phyloP scores from a whole-genome alignment of 2,329 filamentous ascomycete species.

The Drechslera avenae region DNA sequence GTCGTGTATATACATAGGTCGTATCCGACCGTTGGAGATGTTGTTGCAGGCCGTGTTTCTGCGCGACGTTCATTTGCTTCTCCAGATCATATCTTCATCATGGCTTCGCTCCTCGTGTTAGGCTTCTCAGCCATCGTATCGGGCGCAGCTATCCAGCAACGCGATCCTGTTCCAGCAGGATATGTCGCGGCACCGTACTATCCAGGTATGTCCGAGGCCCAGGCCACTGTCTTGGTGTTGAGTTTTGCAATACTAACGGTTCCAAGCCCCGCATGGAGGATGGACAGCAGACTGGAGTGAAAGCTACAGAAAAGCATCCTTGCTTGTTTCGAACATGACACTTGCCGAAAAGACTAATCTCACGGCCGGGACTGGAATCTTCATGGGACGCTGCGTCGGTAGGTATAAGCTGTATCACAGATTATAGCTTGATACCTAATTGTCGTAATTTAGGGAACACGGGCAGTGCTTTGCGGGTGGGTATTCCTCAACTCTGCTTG shows the following conservation, averaged over 20 bases:
- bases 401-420: too few relatives aligned
- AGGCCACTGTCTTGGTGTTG: background rate
- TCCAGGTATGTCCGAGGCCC: constrained; percentile 49
- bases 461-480: constrained; percentile 70
- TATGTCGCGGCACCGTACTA: constrained; percentile 65
- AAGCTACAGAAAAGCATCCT: constrained; percentile 71
- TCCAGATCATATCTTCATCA: constrained; percentile 19
- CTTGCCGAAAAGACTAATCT: constrained; percentile 81
- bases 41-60: constrained; percentile 4
- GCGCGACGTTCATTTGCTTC: constrained; percentile 4
- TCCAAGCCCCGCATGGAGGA: constrained; percentile 67
- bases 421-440: too few relatives aligned
- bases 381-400: constrained; percentile 69
- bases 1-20: constrained; percentile 8
- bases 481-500: constrained; percentile 67
- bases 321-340: constrained; percentile 75
- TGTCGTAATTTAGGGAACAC: constrained; percentile 63
- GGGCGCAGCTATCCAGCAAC: constrained; percentile 37
- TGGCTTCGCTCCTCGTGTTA: constrained; percentile 30
- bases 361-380: constrained; percentile 71
- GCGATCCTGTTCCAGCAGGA: constrained; percentile 40
- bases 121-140: constrained; percentile 26
- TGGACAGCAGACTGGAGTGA: constrained; percentile 71
- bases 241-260: background rate
- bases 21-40: background rate